These are phyloP conservation scores for Periconia sp. DNA, from an alignment of 2,329 filamentous ascomycete species.

Conservation along the genomic window DNA sequence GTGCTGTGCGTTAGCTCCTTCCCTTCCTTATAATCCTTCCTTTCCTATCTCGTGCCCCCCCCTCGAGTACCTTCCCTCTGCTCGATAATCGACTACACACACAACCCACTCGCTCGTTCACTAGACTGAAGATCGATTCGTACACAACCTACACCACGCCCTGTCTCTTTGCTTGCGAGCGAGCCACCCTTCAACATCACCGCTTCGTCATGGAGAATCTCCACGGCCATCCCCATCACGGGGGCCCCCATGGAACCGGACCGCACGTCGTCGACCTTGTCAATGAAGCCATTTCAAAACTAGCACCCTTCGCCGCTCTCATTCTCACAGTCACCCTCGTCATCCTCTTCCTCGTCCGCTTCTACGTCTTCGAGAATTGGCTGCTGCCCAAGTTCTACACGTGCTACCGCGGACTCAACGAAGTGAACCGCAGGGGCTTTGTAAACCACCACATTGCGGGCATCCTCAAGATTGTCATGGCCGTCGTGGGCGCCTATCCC, in stretches of 20 bases:
- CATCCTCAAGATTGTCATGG: constrained; percentile 44
- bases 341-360: constrained; percentile 20
- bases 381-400: constrained; percentile 40
- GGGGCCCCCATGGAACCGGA: background rate
- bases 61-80: no score
- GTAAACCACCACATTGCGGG: constrained; percentile 52
- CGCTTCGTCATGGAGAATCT: background rate
- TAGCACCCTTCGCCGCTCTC: constrained; percentile 22
- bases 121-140: no score
- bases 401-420: constrained; percentile 40
- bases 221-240: background rate
- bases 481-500: constrained; percentile 46
- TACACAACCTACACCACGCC: no score
- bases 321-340: constrained; percentile 17
- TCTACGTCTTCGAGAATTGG: constrained; percentile 45
- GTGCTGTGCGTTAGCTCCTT: no score
- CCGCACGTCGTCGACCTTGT: background rate
- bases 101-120: no score
- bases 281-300: constrained; percentile 14
- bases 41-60: no score
- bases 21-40: no score
- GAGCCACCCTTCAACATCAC: background rate
- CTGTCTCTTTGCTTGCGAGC: background rate
- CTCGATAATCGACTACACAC: no score
- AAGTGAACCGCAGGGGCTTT: constrained; percentile 44